Evolutionary conservation across 768 basidiomycete species (phyloP), one percentile per base, ranked within the genome.

Genomic region (Phylloporus sp.): DNA sequence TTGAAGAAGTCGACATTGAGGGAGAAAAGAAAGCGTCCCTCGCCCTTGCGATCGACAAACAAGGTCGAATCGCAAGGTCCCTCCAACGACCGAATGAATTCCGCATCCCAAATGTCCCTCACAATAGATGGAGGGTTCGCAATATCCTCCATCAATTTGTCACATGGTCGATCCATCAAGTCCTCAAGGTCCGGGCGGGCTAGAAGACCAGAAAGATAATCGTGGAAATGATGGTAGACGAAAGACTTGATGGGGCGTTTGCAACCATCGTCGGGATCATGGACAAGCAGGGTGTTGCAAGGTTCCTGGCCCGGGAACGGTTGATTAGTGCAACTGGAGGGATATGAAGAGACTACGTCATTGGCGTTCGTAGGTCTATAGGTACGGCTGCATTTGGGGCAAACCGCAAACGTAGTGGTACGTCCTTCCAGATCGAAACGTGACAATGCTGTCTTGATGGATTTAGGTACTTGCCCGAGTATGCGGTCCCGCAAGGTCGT

Each of bases 1-100:
- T 72, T 69, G 58, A 75, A 74, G 38, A 68, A 68, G 48, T 74
- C 66, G 1, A 72, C 27, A 16, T 68, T 58, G 1, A 72, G 53
- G 1, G 60, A 57, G 44, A 71, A 68, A 0, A 62, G 55, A n/a
- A 63, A 54, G 29, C 59, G 35, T 10, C 49, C 44, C 47, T 55
- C 47, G 27, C 18, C 38, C 0, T 32, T 20, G 18, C n/a, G 27
- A 45, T 69, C 59, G 5, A 54, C 41, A 46, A 70, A 65, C 15
- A 59, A 55, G 3, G 44, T 47, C 4, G 55, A 45, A 3, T 52
- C 57, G n/a, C 20, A 39, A 0, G 62, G 63, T 18, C 54, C 50
- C 42, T 50, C 28, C 28, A 58, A 50, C 22, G 28, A 44, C 1
- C 13, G 18, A 13, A 51, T 0, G 26, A 55, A 49, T 11, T 56